These are phyloP conservation scores for Mesostigma viride DNA, from an alignment of 139 green algal genomes.

Conservation along the genomic window DNA sequence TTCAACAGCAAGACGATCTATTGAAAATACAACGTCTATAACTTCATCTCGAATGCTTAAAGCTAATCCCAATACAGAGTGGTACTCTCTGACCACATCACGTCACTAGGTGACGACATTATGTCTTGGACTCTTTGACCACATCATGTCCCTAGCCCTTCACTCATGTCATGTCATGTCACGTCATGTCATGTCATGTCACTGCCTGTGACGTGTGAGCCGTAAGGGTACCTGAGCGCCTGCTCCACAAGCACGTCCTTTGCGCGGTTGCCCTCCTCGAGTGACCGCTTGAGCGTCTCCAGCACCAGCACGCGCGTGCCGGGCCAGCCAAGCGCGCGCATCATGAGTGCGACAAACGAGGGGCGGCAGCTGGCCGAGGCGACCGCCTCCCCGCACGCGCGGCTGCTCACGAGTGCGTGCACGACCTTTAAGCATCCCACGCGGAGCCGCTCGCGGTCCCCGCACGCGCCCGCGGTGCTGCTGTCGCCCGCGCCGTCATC, in stretches of 20 bases:
- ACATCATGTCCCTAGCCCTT: no score
- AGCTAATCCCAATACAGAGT: no score
- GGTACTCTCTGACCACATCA: no score
- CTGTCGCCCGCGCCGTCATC: not conserved
- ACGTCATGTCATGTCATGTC: no score
- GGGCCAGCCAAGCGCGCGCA: constrained; percentile 25
- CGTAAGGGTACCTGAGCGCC: constrained; percentile 13
- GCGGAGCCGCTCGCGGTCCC: constrained; percentile 16
- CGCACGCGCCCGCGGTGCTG: not conserved
- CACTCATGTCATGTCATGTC: no score
- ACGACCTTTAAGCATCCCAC: constrained; percentile 16
- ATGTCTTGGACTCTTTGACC: no score
- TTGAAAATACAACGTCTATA: no score
- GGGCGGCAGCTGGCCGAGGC: not conserved
- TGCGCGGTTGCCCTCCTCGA: constrained; percentile 13
- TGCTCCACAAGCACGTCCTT: constrained; percentile 20
- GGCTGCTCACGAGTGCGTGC: constrained; percentile 19
- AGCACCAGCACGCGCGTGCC: constrained; percentile 23
- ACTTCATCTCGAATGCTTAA: no score
- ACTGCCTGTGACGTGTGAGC: no score
- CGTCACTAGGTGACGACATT: no score
- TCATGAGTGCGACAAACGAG: constrained; percentile 20
- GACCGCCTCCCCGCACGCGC: constrained; percentile 24
- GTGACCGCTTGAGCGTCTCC: constrained; percentile 22
- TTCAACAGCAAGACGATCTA: no score